Percentiles rank a stretch among this genome's conserved stretches.
Evolutionary conservation across 345 rosid genomes (phyloP).

Genomic region (Tarenaya hassleriana): DNA sequence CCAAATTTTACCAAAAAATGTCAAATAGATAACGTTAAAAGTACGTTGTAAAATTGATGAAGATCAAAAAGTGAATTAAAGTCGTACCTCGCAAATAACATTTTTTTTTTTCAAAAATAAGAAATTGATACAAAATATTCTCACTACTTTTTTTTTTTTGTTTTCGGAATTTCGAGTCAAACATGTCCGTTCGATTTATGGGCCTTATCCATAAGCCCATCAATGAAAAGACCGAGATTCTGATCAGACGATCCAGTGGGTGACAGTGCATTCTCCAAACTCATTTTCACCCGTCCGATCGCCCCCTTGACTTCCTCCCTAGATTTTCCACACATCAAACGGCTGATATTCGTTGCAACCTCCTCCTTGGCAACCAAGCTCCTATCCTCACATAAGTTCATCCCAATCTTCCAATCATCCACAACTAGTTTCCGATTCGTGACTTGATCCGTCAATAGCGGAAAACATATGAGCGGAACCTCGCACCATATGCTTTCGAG

Average conservation of each 20-base stretch:
- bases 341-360: constrained; percentile 34
- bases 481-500: constrained; percentile 62
- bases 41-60: no score
- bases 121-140: no score
- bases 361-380: constrained; percentile 33
- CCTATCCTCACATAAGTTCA: constrained; percentile 40
- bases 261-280: constrained; percentile 37
- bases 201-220: constrained; percentile 32
- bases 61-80: no score
- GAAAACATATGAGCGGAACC: constrained; percentile 66
- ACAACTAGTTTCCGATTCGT: constrained; percentile 74
- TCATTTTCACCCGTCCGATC: constrained; percentile 38
- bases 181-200: constrained; percentile 20
- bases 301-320: constrained; percentile 28
- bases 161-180: neutral
- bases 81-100: no score
- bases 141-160: neutral
- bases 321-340: constrained; percentile 46
- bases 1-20: no score
- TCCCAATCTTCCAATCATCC: constrained; percentile 77
- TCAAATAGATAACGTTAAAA: no score
- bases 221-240: constrained; percentile 41
- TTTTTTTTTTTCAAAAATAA: no score
- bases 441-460: constrained; percentile 72
- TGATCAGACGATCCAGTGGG: constrained; percentile 41